These are phyloP conservation scores for Paramarasmius palmivorus DNA, from an alignment of 1,284 basidiomycete genomes.

Conservation along the genomic window DNA sequence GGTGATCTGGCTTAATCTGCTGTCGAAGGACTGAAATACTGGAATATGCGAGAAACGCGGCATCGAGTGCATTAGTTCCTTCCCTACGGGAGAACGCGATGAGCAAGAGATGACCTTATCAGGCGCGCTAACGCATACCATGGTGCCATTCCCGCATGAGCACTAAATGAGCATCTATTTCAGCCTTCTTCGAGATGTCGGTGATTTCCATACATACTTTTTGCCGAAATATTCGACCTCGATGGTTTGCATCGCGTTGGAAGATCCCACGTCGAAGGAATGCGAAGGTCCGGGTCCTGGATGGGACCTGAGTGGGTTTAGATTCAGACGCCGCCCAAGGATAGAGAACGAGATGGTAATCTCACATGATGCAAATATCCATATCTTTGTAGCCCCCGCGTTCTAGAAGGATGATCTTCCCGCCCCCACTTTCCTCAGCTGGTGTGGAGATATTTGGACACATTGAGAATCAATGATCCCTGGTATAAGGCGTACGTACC, in stretches of 20 bases:
- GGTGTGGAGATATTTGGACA: neutral
- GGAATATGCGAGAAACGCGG: conserved; percentile 79
- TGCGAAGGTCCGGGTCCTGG: conserved; percentile 51
- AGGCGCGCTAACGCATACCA: conserved; percentile 35
- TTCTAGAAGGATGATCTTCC: conserved; percentile 75
- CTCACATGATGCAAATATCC: conserved; percentile 78
- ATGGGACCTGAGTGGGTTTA: conserved; percentile 53
- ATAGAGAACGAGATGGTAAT: conserved; percentile 7
- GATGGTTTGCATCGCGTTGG: conserved; percentile 60
- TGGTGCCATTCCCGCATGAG: conserved; percentile 73
- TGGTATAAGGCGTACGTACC: conserved; percentile 39
- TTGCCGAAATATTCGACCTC: conserved; percentile 69
- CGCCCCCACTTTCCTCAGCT: conserved; percentile 81
- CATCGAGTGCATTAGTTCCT: conserved; percentile 83
- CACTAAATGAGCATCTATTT: conserved; percentile 36
- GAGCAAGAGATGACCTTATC: conserved; percentile 1
- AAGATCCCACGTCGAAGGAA: conserved; percentile 49
- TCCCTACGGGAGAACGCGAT: conserved; percentile 47
- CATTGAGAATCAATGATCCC: neutral
- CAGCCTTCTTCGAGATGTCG: neutral
- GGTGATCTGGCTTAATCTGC: conserved; percentile 66
- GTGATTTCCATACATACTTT: conserved; percentile 43
- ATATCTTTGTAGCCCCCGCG: conserved; percentile 74
- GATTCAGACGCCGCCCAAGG: neutral
- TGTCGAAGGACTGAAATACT: conserved; percentile 76